Evolutionary conservation across 441 rosid genomes (phyloP).

Genomic region (Mallotus japonicus): DNA sequence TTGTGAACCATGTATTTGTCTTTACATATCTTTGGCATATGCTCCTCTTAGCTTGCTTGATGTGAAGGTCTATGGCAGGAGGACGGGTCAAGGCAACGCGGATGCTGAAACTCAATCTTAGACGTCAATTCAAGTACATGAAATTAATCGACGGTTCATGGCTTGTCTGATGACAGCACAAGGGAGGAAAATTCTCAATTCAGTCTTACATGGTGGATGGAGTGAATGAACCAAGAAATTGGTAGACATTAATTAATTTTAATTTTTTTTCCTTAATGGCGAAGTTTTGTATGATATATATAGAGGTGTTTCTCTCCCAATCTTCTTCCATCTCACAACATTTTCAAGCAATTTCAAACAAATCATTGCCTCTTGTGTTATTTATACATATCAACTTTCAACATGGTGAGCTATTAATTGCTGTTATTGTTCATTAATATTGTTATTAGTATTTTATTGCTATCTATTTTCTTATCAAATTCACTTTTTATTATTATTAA

Average conservation of each 20-base stretch:
- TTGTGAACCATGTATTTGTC: too few species aligned
- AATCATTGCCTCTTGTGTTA: background rate
- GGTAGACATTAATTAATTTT: too few species aligned
- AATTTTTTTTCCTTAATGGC: slow-evolving; percentile 6
- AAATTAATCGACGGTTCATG: slow-evolving; percentile 7
- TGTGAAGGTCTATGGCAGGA: too few species aligned
- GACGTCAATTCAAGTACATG: background rate
- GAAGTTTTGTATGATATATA: background rate
- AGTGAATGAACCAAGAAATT: background rate
- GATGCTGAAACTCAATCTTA: background rate
- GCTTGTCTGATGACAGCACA: slow-evolving; percentile 12
- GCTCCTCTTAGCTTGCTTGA: background rate
- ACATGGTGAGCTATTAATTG: slow-evolving; percentile 7
- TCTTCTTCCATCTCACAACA: background rate
- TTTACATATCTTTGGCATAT: too few species aligned
- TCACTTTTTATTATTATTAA: too few species aligned
- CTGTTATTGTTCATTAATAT: too few species aligned
- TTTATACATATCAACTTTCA: background rate
- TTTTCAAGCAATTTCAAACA: background rate
- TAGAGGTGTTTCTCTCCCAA: background rate
- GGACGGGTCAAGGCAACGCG: background rate
- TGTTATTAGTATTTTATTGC: too few species aligned
- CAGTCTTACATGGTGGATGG: too few species aligned
- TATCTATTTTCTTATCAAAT: too few species aligned
- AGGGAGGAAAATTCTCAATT: background rate